phyloP scores from a whole-genome alignment of 768 basidiomycete species.

The Mycena latifolia region DNA sequence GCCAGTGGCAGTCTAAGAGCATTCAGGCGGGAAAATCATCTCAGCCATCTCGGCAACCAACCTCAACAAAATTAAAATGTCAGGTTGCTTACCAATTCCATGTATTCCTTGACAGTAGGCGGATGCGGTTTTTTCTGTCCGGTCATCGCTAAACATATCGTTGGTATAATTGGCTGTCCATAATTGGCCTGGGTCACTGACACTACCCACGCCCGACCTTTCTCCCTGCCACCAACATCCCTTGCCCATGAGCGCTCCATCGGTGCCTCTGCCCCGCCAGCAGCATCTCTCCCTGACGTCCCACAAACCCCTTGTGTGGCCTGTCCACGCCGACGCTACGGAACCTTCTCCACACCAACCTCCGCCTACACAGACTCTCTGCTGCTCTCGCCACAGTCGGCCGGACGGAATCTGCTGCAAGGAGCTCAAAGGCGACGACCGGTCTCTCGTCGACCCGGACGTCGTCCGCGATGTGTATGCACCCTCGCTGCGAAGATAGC shows the following conservation, averaged over 20 bases:
- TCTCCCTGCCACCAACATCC: too few relatives aligned
- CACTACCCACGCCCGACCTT: too few relatives aligned
- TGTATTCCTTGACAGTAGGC: too few relatives aligned
- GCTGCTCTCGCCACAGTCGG: constrained; percentile 64
- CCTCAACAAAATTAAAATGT: too few relatives aligned
- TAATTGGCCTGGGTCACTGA: too few relatives aligned
- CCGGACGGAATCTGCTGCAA: constrained; percentile 87
- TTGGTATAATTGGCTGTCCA: too few relatives aligned
- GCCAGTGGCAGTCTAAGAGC: too few relatives aligned
- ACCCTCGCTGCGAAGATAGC: constrained; percentile 10
- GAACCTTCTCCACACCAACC: background rate
- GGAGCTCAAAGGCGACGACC: constrained; percentile 86
- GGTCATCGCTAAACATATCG: too few relatives aligned
- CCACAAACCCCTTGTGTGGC: background rate
- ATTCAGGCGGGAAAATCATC: too few relatives aligned
- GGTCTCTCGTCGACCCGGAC: constrained; percentile 88
- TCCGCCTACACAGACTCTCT: background rate
- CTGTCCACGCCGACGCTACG: background rate
- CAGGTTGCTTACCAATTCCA: too few relatives aligned
- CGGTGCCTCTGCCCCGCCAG: background rate
- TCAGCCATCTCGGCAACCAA: too few relatives aligned
- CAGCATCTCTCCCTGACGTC: background rate
- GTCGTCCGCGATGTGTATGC: constrained; percentile 89
- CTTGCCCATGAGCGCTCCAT: background rate
- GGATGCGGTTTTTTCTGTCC: too few relatives aligned